These are phyloP conservation scores for Paramecium sexaurelia DNA, from an alignment of 73 alveolate genomes.

Conservation along the genomic window DNA sequence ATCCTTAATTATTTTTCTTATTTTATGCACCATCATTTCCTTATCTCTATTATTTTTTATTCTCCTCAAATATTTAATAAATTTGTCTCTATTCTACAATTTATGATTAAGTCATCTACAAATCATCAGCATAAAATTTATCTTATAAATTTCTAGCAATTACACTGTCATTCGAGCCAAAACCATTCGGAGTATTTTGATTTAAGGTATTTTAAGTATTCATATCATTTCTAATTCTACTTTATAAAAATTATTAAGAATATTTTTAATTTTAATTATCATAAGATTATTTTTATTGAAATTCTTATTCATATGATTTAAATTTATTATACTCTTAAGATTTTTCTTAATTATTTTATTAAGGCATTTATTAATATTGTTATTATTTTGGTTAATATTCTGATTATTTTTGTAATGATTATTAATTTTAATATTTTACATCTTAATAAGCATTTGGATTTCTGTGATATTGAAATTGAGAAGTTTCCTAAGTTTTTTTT, in stretches of 20 bases:
- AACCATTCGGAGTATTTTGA: neutral
- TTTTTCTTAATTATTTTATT: too few relatives aligned
- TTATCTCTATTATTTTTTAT: neutral
- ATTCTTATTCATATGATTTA: too few relatives aligned
- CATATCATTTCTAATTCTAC: neutral
- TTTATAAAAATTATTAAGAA: neutral
- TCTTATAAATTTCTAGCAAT: neutral
- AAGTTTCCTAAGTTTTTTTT: neutral
- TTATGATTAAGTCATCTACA: neutral
- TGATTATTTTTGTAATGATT: neutral
- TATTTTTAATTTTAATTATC: too few relatives aligned
- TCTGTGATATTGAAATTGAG: neutral
- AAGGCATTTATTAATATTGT: neutral
- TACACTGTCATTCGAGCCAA: neutral
- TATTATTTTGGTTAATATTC: neutral
- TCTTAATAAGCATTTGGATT: neutral
- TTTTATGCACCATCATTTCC: neutral
- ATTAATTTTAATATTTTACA: neutral
- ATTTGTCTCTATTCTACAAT: neutral
- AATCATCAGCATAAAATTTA: neutral
- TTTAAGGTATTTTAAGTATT: neutral
- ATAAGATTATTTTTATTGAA: too few relatives aligned
- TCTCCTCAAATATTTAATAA: neutral
- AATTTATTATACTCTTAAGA: neutral
- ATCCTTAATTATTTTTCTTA: neutral